Conservation (phyloP, 805 yeast species). For the Sugiyamaella americana region DNA sequence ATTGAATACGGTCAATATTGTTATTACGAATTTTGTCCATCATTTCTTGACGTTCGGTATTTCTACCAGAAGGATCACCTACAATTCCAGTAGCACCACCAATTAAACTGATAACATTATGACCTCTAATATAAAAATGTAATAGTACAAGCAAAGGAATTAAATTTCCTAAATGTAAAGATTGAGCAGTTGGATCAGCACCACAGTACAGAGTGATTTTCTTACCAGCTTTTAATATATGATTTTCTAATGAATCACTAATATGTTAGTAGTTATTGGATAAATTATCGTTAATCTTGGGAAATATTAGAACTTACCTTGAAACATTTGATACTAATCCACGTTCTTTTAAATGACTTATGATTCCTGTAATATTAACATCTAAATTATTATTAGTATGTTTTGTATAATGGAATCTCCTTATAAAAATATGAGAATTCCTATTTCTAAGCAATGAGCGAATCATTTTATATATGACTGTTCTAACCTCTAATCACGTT, state of each 20-base stretch:
- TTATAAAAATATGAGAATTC: too few species aligned
- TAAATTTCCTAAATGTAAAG: slow-evolving; percentile 86
- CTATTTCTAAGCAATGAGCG: too few species aligned
- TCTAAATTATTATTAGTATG: slow-evolving; percentile 1
- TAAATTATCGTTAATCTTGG: background rate
- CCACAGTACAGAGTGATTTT: slow-evolving; percentile 76
- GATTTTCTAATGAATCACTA: background rate
- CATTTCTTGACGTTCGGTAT: slow-evolving; percentile 63
- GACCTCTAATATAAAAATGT: slow-evolving; percentile 82
- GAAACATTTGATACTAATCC: slow-evolving; percentile 40
- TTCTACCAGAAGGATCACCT: slow-evolving; percentile 94
- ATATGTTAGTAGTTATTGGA: background rate
- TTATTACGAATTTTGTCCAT: slow-evolving; percentile 43
- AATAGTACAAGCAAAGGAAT: slow-evolving; percentile 79
- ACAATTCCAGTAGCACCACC: slow-evolving; percentile 82
- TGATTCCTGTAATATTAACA: slow-evolving; percentile 29
- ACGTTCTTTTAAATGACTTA: slow-evolving; percentile 39
- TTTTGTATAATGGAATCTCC: background rate
- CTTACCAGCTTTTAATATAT: slow-evolving; percentile 8
- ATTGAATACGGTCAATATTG: slow-evolving; percentile 55
- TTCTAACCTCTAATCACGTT: too few species aligned
- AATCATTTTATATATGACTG: too few species aligned
- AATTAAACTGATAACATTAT: slow-evolving; percentile 72
- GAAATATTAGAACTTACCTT: slow-evolving; percentile 7
- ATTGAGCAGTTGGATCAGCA: slow-evolving; percentile 90